These are phyloP conservation scores for Xylaria telfairii DNA, from an alignment of 495 filamentous ascomycete species.

Conservation along the genomic window DNA sequence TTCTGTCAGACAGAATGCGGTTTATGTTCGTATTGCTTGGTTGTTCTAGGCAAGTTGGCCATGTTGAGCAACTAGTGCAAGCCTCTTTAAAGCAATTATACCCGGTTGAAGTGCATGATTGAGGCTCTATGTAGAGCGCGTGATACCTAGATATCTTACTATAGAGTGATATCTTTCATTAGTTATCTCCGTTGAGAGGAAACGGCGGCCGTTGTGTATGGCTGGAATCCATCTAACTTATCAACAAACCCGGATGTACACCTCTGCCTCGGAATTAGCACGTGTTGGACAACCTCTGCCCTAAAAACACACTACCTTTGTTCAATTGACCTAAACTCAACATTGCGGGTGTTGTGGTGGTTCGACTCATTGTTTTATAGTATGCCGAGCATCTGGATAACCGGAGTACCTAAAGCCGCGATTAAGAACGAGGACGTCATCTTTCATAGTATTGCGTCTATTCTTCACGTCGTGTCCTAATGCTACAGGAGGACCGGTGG, in stretches of 20 bases:
- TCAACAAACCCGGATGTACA: neutral
- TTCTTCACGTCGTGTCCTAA: conserved; percentile 49
- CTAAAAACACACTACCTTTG: neutral
- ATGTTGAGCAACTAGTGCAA: neutral
- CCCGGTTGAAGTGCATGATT: neutral
- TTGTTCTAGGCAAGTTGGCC: conserved; percentile 2
- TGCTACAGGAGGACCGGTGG: conserved; percentile 50
- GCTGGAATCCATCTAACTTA: neutral
- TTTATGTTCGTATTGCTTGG: conserved; percentile 19
- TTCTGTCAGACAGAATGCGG: neutral
- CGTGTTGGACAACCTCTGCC: neutral
- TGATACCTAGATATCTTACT: neutral
- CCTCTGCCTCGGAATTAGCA: neutral
- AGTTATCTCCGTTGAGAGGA: neutral
- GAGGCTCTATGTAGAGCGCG: neutral
- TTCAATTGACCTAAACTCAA: neutral
- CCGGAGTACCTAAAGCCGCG: conserved; percentile 67
- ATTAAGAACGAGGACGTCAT: conserved; percentile 64
- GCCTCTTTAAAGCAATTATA: neutral
- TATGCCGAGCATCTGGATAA: conserved; percentile 74
- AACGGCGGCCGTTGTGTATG: too few species aligned
- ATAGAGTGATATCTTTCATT: neutral
- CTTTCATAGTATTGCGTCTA: conserved; percentile 51
- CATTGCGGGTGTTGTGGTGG: neutral
- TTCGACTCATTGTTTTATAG: conserved; percentile 82